Evolutionary conservation across 1,139 yeast genomes (phyloP), one percentile per base, ranked within the genome.

Genomic region (Protomyces arabidopsidicola): DNA sequence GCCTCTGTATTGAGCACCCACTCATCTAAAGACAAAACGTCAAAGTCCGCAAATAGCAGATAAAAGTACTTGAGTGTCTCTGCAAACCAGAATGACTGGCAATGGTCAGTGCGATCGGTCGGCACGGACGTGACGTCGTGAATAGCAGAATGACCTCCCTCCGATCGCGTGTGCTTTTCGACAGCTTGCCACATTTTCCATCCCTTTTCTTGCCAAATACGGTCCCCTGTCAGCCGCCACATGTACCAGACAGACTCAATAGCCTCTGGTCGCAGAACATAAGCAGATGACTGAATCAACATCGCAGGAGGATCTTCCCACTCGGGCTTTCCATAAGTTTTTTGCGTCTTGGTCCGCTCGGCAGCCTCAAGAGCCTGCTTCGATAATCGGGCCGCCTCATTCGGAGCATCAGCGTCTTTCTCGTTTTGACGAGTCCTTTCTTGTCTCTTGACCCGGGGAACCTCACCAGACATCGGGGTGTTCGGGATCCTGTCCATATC

Each of bases 1-100:
- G 95, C 95, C 71, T 87, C 90, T 8, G 90, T 85, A 71, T 88
- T 88, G 74, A 85, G 84, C 10, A 88, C 88, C 71, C 82, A 87
- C 60, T 87, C 82, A 71, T 86, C 90, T 70, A 88, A 77, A 54
- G 87, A 85, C 66, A 84, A 73, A 66, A 79, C 78, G 65, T 80
- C 77, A 3, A 80, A 78, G 62, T 87, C 90, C 65, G 84, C 85
- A 73, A 86, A 87, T 70, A 88, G 77, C 67, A 88, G 77, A 73
- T 85, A 87, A 68, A 84, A 84, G 73, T 87, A 87, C 73, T 88
- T 87, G 72, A 88, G 77, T 1, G 95, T 87, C 72, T 87, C 91
- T 0, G 89, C 88, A 75, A 84, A 81, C 93, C 93, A 88, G 77
- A 85, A 87, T 45, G 88, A 83, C 53, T 76, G 73, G 55, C 69